These are phyloP conservation scores for Microdochium trichocladiopsis DNA, from an alignment of 2,329 filamentous ascomycete species.

Conservation along the genomic window DNA sequence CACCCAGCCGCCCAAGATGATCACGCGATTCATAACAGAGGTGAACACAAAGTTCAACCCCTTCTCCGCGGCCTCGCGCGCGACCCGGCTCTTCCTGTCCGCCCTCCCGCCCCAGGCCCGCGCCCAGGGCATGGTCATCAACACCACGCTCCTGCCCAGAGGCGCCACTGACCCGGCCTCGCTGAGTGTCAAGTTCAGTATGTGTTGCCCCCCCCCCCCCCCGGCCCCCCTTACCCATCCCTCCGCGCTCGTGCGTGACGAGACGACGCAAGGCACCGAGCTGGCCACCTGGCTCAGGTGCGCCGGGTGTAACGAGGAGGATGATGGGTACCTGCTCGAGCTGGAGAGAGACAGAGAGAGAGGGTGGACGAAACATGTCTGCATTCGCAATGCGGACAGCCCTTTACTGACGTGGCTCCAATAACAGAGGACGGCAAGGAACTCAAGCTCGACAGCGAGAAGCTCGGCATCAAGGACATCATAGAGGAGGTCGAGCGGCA, in stretches of 20 bases:
- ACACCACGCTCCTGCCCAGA: constrained; percentile 67
- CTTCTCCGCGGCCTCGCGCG: constrained; percentile 72
- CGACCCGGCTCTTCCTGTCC: constrained; percentile 82
- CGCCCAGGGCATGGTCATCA: constrained; percentile 65
- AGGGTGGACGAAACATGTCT: too few relatives aligned
- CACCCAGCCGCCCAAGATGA: too few relatives aligned
- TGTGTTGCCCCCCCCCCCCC: constrained; percentile 23
- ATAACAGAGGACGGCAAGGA: constrained; percentile 82
- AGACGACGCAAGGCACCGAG: too few relatives aligned
- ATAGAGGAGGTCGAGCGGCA: constrained; percentile 87
- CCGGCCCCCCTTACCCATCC: background rate
- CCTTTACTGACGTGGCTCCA: constrained; percentile 11
- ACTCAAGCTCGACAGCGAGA: constrained; percentile 73
- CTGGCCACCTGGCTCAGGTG: too few relatives aligned
- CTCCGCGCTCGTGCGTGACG: background rate
- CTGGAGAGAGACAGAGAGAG: too few relatives aligned
- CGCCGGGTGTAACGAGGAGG: too few relatives aligned
- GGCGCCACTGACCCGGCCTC: constrained; percentile 60
- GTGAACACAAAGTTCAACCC: constrained; percentile 90
- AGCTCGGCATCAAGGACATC: constrained; percentile 77
- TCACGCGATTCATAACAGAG: constrained; percentile 79
- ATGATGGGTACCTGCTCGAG: too few relatives aligned
- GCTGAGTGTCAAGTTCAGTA: constrained; percentile 83
- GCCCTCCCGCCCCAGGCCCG: constrained; percentile 76
- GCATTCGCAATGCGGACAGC: too few relatives aligned